Base-by-base conservation (phyloP, 257 asterid genomes). In the Primulina eburnea region DNA sequence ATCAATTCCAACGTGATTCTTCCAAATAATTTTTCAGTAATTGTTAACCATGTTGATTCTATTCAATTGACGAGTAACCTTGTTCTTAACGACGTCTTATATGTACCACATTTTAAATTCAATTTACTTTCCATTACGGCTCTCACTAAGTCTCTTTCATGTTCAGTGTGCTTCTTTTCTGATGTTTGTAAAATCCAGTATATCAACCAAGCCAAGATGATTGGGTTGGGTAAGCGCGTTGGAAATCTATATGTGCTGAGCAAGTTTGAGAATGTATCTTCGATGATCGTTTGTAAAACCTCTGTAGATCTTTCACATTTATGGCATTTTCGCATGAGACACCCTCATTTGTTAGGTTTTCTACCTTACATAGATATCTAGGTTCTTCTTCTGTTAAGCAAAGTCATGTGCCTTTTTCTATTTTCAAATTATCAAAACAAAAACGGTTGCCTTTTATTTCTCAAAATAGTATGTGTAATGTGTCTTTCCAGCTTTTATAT, bases 321-420 rank as follows among this genome's bases (percentile, higher is more conserved):
- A 0, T 16, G 20, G 20, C 8, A 16, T 47, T 14, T 16, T 1
- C 2, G 20, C 0, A 14, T 16, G 2, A 1, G 56, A 4, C 20
- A 47, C 4, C 56, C 20, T 14, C 20, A 0, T 47, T 4, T 47
- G 8, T 1, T 47, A 16, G 5, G 2, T n/a, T 47, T 5, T 47
- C 8, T 14, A 0, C 4, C 1, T 1, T 43, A 2, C 0, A 2
- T 16, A 5, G 16, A 0, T 0, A 1, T 4, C 5, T 16, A 0
- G 2, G 3, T 14, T 5, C 3, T 16, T 4, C 7, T 5, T 5
- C 7, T 14, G 26, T 1, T 0, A 24, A 24, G 26, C 26, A 24
- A 24, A 24, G 26, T 24, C 0, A 4, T 3, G 6, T 2, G 5
- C 20, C 1, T 4, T 50, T 8, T 5, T 16, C 8, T 0, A 17